Evolutionary conservation across 305 asterid species (phyloP).

Genomic region (Fraxinus ornus): DNA sequence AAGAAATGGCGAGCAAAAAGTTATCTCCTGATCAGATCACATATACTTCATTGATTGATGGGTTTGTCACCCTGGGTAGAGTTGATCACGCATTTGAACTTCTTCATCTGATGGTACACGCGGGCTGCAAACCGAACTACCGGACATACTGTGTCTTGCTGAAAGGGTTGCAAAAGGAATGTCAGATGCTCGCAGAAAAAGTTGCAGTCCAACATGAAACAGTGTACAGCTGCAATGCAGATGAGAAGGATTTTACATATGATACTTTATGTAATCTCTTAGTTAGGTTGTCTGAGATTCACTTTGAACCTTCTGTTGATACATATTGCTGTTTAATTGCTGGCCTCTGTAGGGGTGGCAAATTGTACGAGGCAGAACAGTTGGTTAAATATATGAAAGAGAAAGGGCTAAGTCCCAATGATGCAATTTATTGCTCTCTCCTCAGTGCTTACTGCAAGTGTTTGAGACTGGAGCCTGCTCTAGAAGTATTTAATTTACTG

Average conservation of each 20-base stretch:
- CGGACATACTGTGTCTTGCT: conserved; percentile 61
- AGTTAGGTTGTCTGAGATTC: conserved; percentile 63
- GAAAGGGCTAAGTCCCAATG: conserved; percentile 66
- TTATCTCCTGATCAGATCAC: conserved; percentile 71
- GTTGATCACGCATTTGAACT: conserved; percentile 60
- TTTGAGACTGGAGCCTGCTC: conserved; percentile 25
- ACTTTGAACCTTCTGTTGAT: conserved; percentile 58
- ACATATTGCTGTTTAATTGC: conserved; percentile 57
- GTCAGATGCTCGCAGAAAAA: conserved; percentile 39
- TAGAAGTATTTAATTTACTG: not conserved
- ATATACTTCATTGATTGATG: conserved; percentile 79
- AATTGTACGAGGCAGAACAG: conserved; percentile 67
- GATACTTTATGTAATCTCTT: conserved; percentile 47
- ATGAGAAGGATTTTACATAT: conserved; percentile 40
- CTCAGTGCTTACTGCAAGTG: conserved; percentile 66
- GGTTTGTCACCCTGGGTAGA: conserved; percentile 61
- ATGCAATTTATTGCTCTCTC: conserved; percentile 63
- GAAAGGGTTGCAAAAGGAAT: conserved; percentile 66
- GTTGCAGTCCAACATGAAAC: conserved; percentile 40
- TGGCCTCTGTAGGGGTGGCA: conserved; percentile 64
- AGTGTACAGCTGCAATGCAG: conserved; percentile 26
- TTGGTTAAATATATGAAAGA: conserved; percentile 64
- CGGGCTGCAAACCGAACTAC: conserved; percentile 74
- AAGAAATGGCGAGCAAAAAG: conserved; percentile 60
- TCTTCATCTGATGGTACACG: conserved; percentile 57